Base-by-base conservation (phyloP, 345 rosid genomes). In the Syzygium jambos region DNA sequence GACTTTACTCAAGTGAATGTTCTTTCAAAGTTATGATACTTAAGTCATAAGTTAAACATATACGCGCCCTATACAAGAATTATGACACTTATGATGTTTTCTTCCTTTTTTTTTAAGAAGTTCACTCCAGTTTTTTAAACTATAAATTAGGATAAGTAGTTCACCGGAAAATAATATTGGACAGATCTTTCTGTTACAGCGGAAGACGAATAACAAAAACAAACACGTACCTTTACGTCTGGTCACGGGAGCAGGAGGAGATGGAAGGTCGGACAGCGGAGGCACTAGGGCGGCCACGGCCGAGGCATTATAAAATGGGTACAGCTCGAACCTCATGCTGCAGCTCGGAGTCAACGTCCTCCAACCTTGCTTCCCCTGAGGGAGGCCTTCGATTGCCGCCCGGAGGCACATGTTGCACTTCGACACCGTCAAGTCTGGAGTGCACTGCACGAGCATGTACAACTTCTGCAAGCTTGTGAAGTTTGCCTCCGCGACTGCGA, bases 331-430 rank as follows among this genome's bases (percentile, higher is more conserved):
- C 43, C 78, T 65, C 43, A 65, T 16, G 78, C 41, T 16, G 43
- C 78, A 65, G 78, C 78, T 65, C 3, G 78, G 78, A 30, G 78
- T 1, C 17, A 61, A n/a, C 73, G 7, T 27, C 21, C 73, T 61
- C 73, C 34, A 38, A n/a, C 73, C 73, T n/a, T 61, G 73, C 73
- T 13, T 22, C 2, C 17, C 85, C 85, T 14, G 6, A 34, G 55
- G n/a, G 17, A 84, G 55, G 56, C 34, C 38, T 11, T 0, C 30
- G 34, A 46, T 22, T 13, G 23, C 61, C 61, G 15, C 27, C 43
- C 22, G 86, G 27, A 95, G 84, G 90, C 96, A 95, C 8, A 21
- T n/a, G 10, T 57, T 57, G 87, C 97, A 94, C 6, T 92, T 90
- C 49, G 16, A 1, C 49, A 59, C 87, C 57, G 89, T 84, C 59